Evolutionary conservation across 805 yeast species (phyloP), one percentile per base, ranked within the genome.

Genomic region (Metschnikowia kofuensis): DNA sequence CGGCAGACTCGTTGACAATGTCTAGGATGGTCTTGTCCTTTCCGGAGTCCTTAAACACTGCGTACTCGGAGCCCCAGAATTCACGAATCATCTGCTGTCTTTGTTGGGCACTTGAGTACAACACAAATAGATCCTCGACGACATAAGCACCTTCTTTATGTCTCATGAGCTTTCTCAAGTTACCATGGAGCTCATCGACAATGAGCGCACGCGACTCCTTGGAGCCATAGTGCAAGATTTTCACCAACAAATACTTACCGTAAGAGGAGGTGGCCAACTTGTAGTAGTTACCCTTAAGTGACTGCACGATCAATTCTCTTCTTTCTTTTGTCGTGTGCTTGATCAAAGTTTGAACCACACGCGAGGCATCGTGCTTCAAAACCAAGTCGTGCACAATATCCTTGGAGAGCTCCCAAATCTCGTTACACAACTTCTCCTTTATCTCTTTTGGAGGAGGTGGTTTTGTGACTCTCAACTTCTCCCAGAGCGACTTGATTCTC

Each of bases 71-170:
- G 47, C 98, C 99, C 89, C 96, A 92, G 65, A 92, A 92, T 71
- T 92, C 99, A 69, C 94, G 83, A 56, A 92, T 82, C 87, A 92
- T 91, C 69, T 89, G 96, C 48, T 82, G 80, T 67, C 82, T 87
- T 70, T 92, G 98, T 54, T 84, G 88, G 30, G 85, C 79, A 26
- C 89, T 82, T 10, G 97, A 82, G 67, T 91, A 92, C 49, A 90
- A 79, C 26, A 89, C 88, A 64, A 76, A 92, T 61, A 89, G 76
- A 75, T 92, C 99, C 70, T 92, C 98, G 56, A 91, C 90, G 36
- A 92, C 98, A 62, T 92, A 90, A 12, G 98, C 98, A 70, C 97
- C 99, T 76, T 92, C 98, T 72, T 87, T 85, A 71, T 92, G 97
- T 75, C 96, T 84, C 94, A 92, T 89, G 50, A 92, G 75, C 69